Evolutionary conservation across 148 eudicot species (phyloP).

Genomic region (Polygonum aviculare): DNA sequence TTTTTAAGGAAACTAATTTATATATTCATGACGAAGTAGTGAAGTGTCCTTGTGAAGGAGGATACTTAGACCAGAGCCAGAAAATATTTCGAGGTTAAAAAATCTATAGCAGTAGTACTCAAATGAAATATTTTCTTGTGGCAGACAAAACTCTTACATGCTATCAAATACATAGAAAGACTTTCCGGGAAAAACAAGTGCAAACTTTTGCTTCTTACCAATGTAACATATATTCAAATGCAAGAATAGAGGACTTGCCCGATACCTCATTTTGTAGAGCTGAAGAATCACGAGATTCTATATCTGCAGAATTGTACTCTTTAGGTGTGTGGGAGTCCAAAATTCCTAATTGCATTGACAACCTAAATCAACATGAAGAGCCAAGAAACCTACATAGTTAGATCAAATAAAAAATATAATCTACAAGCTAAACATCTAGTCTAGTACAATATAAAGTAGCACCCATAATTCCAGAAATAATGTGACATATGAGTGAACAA

Average conservation of each 20-base stretch:
- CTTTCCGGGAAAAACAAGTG: not conserved
- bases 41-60: not conserved
- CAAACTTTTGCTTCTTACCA: not conserved
- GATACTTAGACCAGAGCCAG: not conserved
- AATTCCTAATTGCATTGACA: slow-evolving; percentile 48
- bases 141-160: not conserved
- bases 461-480: not conserved
- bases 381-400: not conserved
- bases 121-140: not conserved
- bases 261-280: slow-evolving; percentile 91
- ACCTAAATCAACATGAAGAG: not conserved
- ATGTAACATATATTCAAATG: not conserved
- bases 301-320: slow-evolving; percentile 24
- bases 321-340: slow-evolving; percentile 59
- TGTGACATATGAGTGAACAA: not conserved
- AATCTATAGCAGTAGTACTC: not conserved
- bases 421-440: not conserved
- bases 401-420: not conserved
- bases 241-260: not conserved
- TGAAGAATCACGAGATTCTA: slow-evolving; percentile 30
- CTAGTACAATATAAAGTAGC: not conserved
- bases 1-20: not conserved
- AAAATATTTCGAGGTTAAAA: not conserved
- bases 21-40: too few relatives aligned
- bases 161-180: not conserved